phyloP scores from a whole-genome alignment of 2,329 filamentous ascomycete genomes.

The Hypoxylon sp. region DNA sequence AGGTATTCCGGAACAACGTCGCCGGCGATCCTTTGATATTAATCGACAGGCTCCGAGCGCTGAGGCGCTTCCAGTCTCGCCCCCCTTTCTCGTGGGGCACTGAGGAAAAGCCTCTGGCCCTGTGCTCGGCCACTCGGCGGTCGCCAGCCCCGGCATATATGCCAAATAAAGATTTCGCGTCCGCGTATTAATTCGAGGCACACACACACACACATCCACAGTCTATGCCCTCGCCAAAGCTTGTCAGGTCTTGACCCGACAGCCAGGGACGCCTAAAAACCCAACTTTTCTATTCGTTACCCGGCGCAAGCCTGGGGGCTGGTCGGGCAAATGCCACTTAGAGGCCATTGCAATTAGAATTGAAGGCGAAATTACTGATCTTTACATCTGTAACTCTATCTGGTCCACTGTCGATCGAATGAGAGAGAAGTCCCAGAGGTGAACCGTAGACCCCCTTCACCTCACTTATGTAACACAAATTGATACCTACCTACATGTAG shows the following conservation, averaged over 20 bases:
- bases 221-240: conserved; percentile 25
- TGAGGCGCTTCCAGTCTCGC: conserved; percentile 21
- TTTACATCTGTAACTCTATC: conserved; percentile 20
- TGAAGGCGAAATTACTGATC: conserved; percentile 3
- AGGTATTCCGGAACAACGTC: conserved; percentile 37
- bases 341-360: conserved; percentile 2
- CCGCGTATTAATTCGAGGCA: conserved; percentile 19
- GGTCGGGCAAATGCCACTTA: conserved; percentile 14
- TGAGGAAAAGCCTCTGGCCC: not conserved
- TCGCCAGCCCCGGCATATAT: conserved; percentile 17
- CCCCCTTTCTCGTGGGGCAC: conserved; percentile 14
- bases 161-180: conserved; percentile 34
- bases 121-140: conserved; percentile 14
- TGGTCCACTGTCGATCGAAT: conserved; percentile 4
- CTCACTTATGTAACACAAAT: not conserved
- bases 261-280: conserved; percentile 24
- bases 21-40: conserved; percentile 41
- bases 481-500: not conserved
- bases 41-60: conserved; percentile 31
- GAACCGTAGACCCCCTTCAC: not conserved
- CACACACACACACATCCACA: conserved; percentile 4
- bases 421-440: not conserved
- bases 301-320: conserved; percentile 1
- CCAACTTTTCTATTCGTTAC: conserved; percentile 7
- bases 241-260: conserved; percentile 33